These are phyloP conservation scores for Exophiala sideris DNA, from an alignment of 2,329 filamentous ascomycete species.

Conservation along the genomic window DNA sequence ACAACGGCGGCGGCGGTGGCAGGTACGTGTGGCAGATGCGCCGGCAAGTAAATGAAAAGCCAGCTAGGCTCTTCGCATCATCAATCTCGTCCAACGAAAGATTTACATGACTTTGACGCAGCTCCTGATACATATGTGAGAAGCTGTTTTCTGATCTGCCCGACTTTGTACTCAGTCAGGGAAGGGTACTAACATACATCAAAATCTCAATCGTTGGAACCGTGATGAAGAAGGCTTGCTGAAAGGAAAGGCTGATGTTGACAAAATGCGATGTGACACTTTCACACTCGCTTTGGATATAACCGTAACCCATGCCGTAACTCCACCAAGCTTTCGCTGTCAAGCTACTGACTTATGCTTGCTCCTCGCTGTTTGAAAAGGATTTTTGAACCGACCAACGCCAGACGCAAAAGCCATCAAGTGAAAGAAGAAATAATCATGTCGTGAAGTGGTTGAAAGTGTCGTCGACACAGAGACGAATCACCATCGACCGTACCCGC, in stretches of 20 bases:
- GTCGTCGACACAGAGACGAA: slow-evolving; percentile 22
- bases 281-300: slow-evolving; percentile 20
- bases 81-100: slow-evolving; percentile 17
- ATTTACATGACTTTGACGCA: slow-evolving; percentile 22
- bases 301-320: slow-evolving; percentile 21
- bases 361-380: slow-evolving; percentile 18
- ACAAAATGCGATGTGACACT: slow-evolving; percentile 30
- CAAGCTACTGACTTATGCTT: slow-evolving; percentile 26
- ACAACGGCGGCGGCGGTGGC: slow-evolving; percentile 15
- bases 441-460: slow-evolving; percentile 22
- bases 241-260: slow-evolving; percentile 36
- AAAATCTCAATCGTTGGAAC: slow-evolving; percentile 28
- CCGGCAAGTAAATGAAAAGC: slow-evolving; percentile 18
- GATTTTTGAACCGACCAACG: slow-evolving; percentile 28
- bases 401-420: slow-evolving; percentile 26
- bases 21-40: slow-evolving; percentile 16
- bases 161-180: slow-evolving; percentile 20
- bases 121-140: slow-evolving; percentile 23
- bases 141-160: slow-evolving; percentile 27
- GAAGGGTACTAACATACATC: slow-evolving; percentile 51
- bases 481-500: slow-evolving; percentile 67
- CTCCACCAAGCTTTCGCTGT: slow-evolving; percentile 26
- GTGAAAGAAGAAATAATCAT: slow-evolving; percentile 26
- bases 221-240: slow-evolving; percentile 36
- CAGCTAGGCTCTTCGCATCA: slow-evolving; percentile 24